Base-by-base conservation (phyloP, 106 monocot genomes). In the Dioscorea alata region DNA sequence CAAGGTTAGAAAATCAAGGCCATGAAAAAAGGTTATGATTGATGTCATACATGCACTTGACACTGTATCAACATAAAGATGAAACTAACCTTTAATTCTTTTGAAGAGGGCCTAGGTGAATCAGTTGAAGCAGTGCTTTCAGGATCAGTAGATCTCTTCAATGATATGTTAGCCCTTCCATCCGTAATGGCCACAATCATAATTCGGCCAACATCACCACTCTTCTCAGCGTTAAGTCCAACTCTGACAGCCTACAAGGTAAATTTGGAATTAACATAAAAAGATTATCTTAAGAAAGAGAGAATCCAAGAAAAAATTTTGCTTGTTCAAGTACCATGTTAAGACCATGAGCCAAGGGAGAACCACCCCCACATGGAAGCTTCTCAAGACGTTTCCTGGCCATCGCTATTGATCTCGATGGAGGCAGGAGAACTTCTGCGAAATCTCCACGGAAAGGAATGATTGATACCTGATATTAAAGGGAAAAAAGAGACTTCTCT, bases 141-240 rank as follows among this genome's bases (percentile, higher is more conserved):
- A 63, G 99, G 99, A 49, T 99, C 90, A 70, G 82, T 90, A 18
- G 99, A 93, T 82, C 60, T 81, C 79, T 99, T 99, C 49, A 99
- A 66, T 42, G 99, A 99, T 68, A 93, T 57, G 73, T 99, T 99
- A 17, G 99, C 99, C 60, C 93, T 99, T 83, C 99, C 99, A 83
- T 99, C 99, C 70, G 99, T 99, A 77, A 99, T 85, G 12, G 87
- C 99, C 65, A 99, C 99, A 67, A 99, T 90, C 99, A 99, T 93
- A 63, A 99, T 71, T 57, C 93, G 99, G 12, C 99, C 93, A 71
- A 99, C 99, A 78, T 99, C 99, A 20, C 99, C 93, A 85, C 99
- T 99, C 67, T 99, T 99, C 63, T 99, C 99, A 48, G 99, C 99
- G 88, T 99, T 99, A 75, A 99, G 70, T n/a, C 99, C 99, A 76